Evolutionary conservation across 306 rosid genomes (phyloP), one percentile per base, ranked within the genome.

Genomic region (Erythrophleum fordii): DNA sequence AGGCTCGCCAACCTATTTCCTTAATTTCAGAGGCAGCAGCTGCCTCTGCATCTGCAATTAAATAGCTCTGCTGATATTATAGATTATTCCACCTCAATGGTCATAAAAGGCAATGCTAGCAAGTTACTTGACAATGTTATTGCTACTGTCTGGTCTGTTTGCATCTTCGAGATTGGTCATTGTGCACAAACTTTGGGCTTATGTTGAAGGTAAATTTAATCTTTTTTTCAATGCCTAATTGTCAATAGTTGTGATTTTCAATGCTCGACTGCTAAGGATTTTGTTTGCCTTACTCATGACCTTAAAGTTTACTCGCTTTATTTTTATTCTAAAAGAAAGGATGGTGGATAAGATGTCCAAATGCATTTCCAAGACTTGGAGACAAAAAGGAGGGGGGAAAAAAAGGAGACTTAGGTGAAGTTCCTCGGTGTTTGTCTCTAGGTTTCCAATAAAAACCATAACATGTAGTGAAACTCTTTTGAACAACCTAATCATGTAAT

Each of bases 1-100:
- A 93, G 85, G 99, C 94, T 77, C 93, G 97, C 79, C 99, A 89
- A 78, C 92, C 94, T 25, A 89, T 92, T 83, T 86, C 96, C 72
- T 84, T 95, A 86, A 82, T 95, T 89, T 82, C 91, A 25, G 98
- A 95, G 72, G 99, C 99, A 55, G 97, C 95, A 8, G 81, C 88
- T 62, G 87, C 90, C 79, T 91, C 98, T 44, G 87, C 95, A 80
- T 79, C 86, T 61, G 52, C 88, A 72, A 82, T 85, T 79, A 88
- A 88, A 80, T 91, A 91, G 88, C 70, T 68, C 80, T 59, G 76
- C 64, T 25, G 61, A 52, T 69, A 42, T 71, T 31, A n/a, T 56
- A 8, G 72, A 76, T 51, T 77, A 78, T 48, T 66, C 70, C 81
- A 65, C 46, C 76, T 62, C 72, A 22, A 51, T 69, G n/a, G 71